A percentile compares a stretch with the other conserved stretches of the same genome.
phyloP scores from a whole-genome alignment of 208 protist species.

The Crithidia mellificae region DNA sequence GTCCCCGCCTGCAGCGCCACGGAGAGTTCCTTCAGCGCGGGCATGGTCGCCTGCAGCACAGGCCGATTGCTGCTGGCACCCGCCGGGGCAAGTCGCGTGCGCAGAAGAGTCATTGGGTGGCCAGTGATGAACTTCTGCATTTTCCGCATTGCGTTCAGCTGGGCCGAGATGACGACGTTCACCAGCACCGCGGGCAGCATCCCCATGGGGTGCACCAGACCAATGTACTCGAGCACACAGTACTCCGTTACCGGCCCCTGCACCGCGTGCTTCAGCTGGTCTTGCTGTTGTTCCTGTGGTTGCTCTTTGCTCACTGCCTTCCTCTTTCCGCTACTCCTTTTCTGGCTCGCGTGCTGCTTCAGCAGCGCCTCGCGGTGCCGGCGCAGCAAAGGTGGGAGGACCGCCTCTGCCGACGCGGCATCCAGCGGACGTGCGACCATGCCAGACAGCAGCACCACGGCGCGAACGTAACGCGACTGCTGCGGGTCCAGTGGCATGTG shows the following conservation, averaged over 20 bases:
- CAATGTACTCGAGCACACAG: conserved; percentile 71
- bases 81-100: neutral
- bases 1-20: conserved; percentile 7
- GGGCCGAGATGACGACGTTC: conserved; percentile 68
- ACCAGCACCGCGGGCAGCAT: conserved; percentile 60
- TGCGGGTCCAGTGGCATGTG: conserved; percentile 53
- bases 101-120: conserved; percentile 39
- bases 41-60: conserved; percentile 5
- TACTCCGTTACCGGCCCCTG: conserved; percentile 13
- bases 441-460: conserved; percentile 59
- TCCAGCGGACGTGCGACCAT: conserved; percentile 55
- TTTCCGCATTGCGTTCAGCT: conserved; percentile 43
- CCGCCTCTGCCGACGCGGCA: conserved; percentile 9
- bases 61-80: neutral
- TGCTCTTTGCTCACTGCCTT: neutral
- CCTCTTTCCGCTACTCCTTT: neutral
- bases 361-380: conserved; percentile 5
- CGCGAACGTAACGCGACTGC: conserved; percentile 73
- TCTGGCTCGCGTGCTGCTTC: neutral
- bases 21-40: conserved; percentile 16
- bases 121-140: conserved; percentile 54
- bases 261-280: too few species aligned
- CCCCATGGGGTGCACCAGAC: conserved; percentile 80
- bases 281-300: neutral
- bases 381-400: conserved; percentile 21